Base-by-base conservation (phyloP, 345 rosid genomes). In the Euphorbia pulcherrima region DNA sequence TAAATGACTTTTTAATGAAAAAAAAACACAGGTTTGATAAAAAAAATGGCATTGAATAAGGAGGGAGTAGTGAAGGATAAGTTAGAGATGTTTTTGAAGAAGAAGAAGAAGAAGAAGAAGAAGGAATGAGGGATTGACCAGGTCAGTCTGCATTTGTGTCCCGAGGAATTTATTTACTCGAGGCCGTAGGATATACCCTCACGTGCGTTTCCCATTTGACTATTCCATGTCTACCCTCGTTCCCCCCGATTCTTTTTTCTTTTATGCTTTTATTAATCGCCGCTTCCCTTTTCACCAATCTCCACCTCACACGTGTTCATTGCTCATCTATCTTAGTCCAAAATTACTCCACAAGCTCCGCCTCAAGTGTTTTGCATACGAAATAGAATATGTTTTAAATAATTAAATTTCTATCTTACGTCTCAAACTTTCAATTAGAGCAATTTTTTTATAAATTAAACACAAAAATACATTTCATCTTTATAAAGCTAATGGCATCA, bases 151-250 rank as follows among this genome's bases (percentile, higher is more conserved):
- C 59, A 72, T 60, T 62, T 26, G 20, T 54, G 69, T 75, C 77
- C 81, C 83, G 67, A 82, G 72, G 76, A 79, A 54, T 12, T 62
- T 74, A 69, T 40, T 60, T 29, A 54, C 24, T 74, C 80, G 75
- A 68, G 76, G 82, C 79, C 77, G 70, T 30, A 37, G 74, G 74
- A 81, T 81, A 75, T 79, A 77, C 14, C 78, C 79, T 78, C 85
- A 79, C 85, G 79, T 81, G 85, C 77, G 73, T 68, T 73, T 37
- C 50, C 28, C 13, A 67, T 78, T 69, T 69, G 76, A 73, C 72
- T 18, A 68, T 60, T 27, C 37, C 40, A 4, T 57, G 57, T 73
- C 21, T 21, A 27, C 21, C 44, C 41, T 52, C 78, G 68, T 67
- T 79, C 75, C 75, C 9, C 13, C 10, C 54, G 17, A 1, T 52